Percentiles rank a stretch among this genome's conserved stretches.
phyloP scores from a whole-genome alignment of 768 basidiomycete species.

The Boletellus ananiceps region DNA sequence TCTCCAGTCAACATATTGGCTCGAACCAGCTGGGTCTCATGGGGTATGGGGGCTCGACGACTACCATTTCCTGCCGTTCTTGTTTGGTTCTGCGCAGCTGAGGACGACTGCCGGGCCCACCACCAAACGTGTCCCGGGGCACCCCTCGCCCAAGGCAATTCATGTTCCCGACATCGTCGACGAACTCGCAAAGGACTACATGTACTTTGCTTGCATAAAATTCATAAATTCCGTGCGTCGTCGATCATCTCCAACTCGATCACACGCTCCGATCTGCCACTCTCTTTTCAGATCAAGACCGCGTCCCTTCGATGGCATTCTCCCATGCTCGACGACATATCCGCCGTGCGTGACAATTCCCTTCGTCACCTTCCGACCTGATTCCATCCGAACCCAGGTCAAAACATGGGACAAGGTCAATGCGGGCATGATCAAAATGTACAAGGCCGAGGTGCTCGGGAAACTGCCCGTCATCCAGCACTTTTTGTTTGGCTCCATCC shows the following conservation, averaged over 20 bases:
- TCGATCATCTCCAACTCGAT: too few species aligned
- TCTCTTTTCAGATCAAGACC: conserved; percentile 71
- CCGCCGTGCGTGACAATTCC: conserved; percentile 57
- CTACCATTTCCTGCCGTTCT: conserved; percentile 92
- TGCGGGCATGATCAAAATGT: conserved; percentile 97
- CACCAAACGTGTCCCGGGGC: conserved; percentile 40
- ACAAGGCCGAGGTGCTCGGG: conserved; percentile 87
- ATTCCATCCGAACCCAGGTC: conserved; percentile 46
- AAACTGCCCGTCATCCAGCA: conserved; percentile 97
- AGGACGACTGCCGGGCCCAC: conserved; percentile 8
- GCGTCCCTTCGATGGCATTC: conserved; percentile 97
- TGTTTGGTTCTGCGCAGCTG: conserved; percentile 82
- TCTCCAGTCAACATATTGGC: conserved; percentile 92
- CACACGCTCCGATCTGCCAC: not conserved
- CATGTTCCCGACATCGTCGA: conserved; percentile 90
- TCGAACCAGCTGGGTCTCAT: conserved; percentile 98
- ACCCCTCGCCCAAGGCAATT: conserved; percentile 87
- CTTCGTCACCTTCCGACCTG: not conserved
- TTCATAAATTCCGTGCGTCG: conserved; percentile 87
- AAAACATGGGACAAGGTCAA: conserved; percentile 98
- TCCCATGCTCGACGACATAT: conserved; percentile 98
- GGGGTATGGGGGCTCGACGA: conserved; percentile 98
- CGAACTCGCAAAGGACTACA: conserved; percentile 88
- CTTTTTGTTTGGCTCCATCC: conserved; percentile 86
- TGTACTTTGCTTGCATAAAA: conserved; percentile 93